These are phyloP conservation scores for Telopea speciosissima DNA, from an alignment of 177 flowering plant genomes.

Conservation along the genomic window DNA sequence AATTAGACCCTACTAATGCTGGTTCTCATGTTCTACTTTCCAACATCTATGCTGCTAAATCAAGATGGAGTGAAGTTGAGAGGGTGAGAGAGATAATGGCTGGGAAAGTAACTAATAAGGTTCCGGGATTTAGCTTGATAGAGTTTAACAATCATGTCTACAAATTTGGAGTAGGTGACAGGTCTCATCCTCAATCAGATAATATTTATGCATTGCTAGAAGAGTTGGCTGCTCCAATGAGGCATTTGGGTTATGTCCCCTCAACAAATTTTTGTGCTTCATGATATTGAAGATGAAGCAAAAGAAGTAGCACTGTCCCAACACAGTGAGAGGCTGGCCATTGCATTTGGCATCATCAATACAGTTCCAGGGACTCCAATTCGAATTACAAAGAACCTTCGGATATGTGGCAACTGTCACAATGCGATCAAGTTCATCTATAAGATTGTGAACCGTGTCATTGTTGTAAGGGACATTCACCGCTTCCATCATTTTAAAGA, in stretches of 20 bases:
- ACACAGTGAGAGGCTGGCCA: slow-evolving; percentile 31
- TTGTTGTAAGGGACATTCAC: slow-evolving; percentile 32
- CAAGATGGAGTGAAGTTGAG: slow-evolving; percentile 33
- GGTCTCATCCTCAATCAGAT: slow-evolving; percentile 24
- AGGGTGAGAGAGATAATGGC: slow-evolving; percentile 27
- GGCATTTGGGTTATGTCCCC: slow-evolving; percentile 31
- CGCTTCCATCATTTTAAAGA: slow-evolving; percentile 39
- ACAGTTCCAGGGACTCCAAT: slow-evolving; percentile 25
- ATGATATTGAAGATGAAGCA: slow-evolving; percentile 40
- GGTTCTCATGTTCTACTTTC: slow-evolving; percentile 40
- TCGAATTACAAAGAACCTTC: slow-evolving; percentile 35
- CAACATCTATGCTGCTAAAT: slow-evolving; percentile 36
- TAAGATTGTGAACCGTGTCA: slow-evolving; percentile 25
- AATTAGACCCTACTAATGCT: slow-evolving; percentile 29
- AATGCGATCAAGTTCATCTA: slow-evolving; percentile 33
- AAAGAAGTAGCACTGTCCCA: slow-evolving; percentile 29
- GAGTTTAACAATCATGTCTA: slow-evolving; percentile 23
- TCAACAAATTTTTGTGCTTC: slow-evolving; percentile 30
- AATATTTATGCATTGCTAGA: slow-evolving; percentile 19
- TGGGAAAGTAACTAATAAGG: slow-evolving; percentile 24
- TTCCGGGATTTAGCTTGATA: slow-evolving; percentile 32
- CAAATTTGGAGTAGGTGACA: slow-evolving; percentile 23
- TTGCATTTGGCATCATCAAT: slow-evolving; percentile 40
- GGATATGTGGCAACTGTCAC: slow-evolving; percentile 37
- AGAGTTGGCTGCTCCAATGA: slow-evolving; percentile 13